Evolutionary conservation across 768 basidiomycete genomes (phyloP), one percentile per base, ranked within the genome.

Genomic region (Coprinopsis marcescibilis): DNA sequence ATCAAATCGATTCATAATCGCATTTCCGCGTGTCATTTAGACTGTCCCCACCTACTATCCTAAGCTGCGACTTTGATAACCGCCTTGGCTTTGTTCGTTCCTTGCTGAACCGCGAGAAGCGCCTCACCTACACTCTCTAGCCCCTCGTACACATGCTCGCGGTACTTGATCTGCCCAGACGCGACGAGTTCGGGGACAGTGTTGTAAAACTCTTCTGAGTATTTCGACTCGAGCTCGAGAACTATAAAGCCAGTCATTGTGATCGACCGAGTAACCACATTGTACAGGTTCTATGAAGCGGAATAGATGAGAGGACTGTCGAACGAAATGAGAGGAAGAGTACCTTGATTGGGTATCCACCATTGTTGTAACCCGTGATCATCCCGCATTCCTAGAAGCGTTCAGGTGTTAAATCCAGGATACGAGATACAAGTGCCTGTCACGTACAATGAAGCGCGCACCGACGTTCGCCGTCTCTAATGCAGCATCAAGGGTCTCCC

Each of bases 211-310:
- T 57, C 60, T 0, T 59, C 57, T 21, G 52, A 25, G 49, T 62
- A 67, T 52, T 70, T 65, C 0, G 55, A 51, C n/a, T 57, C 48
- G 4, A 62, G 45, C 51, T 58, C 57, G 3, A 45, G 45, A 8
- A 65, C 55, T 17, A 74, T 61, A 55, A 79, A 75, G 0, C 77
- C 77, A n/a, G 60, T 50, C 10, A 78, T 57, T 11, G 60, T 68
- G 27, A 76, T 61, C 17, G 68, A 66, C 53, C 72, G 72, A 3
- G 52, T 42, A 34, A 77, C 58, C 33, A 76, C 56, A n/a, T 60
- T 43, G n/a, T 62, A 35, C 32, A 68, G 48, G 46, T 75, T 77
- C 66, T 72, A 40, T n/a, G 35, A 3, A 15, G 41, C 7, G 14
- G 8, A n/a, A 6, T 20, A 20, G 21, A 13, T 27, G 11, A 38